These are phyloP conservation scores for Fusarium mundagurra DNA, from an alignment of 2,329 filamentous ascomycete species.

Conservation along the genomic window DNA sequence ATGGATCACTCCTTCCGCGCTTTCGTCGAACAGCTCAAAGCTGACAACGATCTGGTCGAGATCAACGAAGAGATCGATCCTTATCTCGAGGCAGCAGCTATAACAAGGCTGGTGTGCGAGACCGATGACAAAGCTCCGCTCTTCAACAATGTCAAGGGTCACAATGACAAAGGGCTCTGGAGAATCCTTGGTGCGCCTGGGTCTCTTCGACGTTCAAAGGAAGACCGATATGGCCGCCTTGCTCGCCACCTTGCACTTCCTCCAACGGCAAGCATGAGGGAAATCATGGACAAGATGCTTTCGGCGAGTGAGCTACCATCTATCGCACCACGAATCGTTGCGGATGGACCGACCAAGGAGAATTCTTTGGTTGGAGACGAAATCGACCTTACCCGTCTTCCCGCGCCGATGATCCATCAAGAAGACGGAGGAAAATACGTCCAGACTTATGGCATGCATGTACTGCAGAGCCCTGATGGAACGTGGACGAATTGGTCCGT, in stretches of 20 bases:
- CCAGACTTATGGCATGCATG: conserved; percentile 61
- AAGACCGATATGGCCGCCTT: conserved; percentile 52
- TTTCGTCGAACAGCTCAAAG: conserved; percentile 20
- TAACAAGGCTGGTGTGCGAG: conserved; percentile 57
- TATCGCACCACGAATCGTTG: conserved; percentile 49
- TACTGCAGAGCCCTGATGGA: conserved; percentile 56
- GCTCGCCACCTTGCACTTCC: conserved; percentile 55
- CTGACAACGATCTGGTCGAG: conserved; percentile 55
- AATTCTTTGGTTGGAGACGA: conserved; percentile 12
- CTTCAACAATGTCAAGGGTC: conserved; percentile 61
- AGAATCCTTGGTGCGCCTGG: conserved; percentile 59
- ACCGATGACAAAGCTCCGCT: conserved; percentile 58
- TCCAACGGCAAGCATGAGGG: conserved; percentile 31
- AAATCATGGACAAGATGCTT: conserved; percentile 54
- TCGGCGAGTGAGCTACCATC: conserved; percentile 45
- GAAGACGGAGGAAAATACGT: conserved; percentile 61
- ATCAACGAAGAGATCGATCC: conserved; percentile 56
- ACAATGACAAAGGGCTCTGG: conserved; percentile 50
- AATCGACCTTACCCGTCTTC: conserved; percentile 50
- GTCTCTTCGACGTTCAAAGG: conserved; percentile 38
- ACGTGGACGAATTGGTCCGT: conserved; percentile 61
- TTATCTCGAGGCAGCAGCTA: conserved; percentile 57
- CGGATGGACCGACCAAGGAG: conserved; percentile 24
- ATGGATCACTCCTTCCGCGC: conserved; percentile 34
- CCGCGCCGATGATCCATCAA: conserved; percentile 55